A percentile compares a stretch with the other conserved stretches of the same genome.
phyloP scores from a whole-genome alignment of 2,329 filamentous ascomycete species.

The Clathrospora elynae region DNA sequence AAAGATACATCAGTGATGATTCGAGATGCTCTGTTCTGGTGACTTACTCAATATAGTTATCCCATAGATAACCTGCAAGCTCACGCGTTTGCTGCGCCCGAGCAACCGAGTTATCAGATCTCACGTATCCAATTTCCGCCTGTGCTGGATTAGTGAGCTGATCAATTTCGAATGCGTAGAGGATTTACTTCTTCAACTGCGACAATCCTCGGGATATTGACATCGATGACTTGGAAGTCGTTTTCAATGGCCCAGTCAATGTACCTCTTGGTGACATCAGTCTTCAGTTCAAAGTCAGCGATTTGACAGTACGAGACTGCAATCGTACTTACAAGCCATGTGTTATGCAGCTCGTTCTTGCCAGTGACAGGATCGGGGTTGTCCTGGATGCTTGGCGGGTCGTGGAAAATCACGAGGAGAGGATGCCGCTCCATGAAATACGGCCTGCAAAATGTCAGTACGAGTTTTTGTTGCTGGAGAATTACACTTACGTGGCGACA shows the following conservation, averaged over 20 bases:
- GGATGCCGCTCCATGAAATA: constrained; percentile 69
- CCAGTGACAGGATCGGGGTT: constrained; percentile 62
- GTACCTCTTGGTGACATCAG: constrained; percentile 80
- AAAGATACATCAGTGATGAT: constrained; percentile 12
- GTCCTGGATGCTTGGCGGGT: constrained; percentile 64
- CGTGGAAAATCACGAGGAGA: constrained; percentile 85
- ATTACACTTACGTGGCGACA: constrained; percentile 66
- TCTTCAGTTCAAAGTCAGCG: constrained; percentile 62
- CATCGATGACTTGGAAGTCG: constrained; percentile 83
- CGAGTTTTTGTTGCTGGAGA: neutral
- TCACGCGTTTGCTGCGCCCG: constrained; percentile 63
- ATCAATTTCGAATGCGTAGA: neutral
- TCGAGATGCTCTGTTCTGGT: neutral
- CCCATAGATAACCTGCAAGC: constrained; percentile 87
- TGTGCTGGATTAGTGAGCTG: constrained; percentile 12
- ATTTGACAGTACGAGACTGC: constrained; percentile 37
- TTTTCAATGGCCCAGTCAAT: constrained; percentile 81
- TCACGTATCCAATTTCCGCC: constrained; percentile 39
- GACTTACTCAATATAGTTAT: constrained; percentile 84
- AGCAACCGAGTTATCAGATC: constrained; percentile 55
- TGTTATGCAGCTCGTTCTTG: constrained; percentile 78
- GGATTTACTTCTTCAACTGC: constrained; percentile 64
- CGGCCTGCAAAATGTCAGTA: constrained; percentile 53
- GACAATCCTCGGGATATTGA: constrained; percentile 83
- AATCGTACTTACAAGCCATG: constrained; percentile 75